Percentiles rank a stretch among this genome's conserved stretches.
phyloP scores from a whole-genome alignment of 805 yeast genomes.

The Nakazawaea wickerhamii region DNA sequence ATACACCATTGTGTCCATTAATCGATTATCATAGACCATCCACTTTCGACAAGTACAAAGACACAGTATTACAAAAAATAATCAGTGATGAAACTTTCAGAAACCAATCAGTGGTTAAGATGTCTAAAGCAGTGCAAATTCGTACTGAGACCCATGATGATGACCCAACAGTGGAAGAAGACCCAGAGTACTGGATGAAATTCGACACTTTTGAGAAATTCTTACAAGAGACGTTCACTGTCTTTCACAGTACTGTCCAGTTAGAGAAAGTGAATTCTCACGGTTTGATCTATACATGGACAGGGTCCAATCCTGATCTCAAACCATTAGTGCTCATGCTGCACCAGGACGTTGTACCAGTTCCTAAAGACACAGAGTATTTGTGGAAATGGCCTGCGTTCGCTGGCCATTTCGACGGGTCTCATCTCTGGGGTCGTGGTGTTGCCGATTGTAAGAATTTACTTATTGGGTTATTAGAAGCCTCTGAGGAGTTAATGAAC shows the following conservation, averaged over 20 bases:
- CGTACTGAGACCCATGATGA: conserved; percentile 63
- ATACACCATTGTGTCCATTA: conserved; percentile 13
- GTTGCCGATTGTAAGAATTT: conserved; percentile 39
- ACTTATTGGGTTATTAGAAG: conserved; percentile 34
- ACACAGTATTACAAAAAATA: conserved; percentile 28
- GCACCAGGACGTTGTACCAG: conserved; percentile 50
- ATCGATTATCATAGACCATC: conserved; percentile 24
- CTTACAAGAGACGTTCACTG: conserved; percentile 36
- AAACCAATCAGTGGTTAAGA: conserved; percentile 35
- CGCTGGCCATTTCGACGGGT: conserved; percentile 33
- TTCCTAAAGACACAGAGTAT: conserved; percentile 32
- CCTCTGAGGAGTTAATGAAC: conserved; percentile 24
- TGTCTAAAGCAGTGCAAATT: conserved; percentile 56
- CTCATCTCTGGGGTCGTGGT: conserved; percentile 34
- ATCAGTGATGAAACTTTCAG: conserved; percentile 32
- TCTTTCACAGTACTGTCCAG: conserved; percentile 27
- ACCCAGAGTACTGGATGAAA: conserved; percentile 39
- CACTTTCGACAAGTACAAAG: conserved; percentile 26
- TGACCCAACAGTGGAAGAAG: conserved; percentile 40
- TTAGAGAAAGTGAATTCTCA: conserved; percentile 36
- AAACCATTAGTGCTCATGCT: conserved; percentile 44
- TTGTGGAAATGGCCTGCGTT: conserved; percentile 36
- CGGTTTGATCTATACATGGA: conserved; percentile 41
- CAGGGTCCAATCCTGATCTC: conserved; percentile 31
- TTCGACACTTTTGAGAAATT: conserved; percentile 32